Evolutionary conservation across 495 filamentous ascomycete genomes (phyloP), one percentile per base, ranked within the genome.

Genomic region (Neohortaea acidophila): DNA sequence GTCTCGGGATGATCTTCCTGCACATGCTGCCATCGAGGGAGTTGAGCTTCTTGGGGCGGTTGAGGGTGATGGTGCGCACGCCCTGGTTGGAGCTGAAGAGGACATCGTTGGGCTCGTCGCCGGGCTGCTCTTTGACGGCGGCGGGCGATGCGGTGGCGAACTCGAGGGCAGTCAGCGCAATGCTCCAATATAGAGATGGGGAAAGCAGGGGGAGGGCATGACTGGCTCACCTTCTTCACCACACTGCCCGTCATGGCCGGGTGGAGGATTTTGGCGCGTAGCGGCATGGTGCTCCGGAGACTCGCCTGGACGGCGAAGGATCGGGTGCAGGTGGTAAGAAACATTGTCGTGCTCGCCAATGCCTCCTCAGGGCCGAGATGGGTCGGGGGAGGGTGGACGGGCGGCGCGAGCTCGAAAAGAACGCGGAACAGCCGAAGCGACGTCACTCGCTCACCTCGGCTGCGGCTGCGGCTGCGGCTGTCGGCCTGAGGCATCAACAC

Each of bases 21-120:
- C 73, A 80, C 89, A 97, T 97, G 41, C 85, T 94, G 30, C 73
- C 79, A 56, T 92, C 81, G 45, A 97, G 70, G 21, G 85, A 77
- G 58, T 97, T 96, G 47, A 81, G 66, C 64, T 92, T 92, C 50
- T 68, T 67, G 10, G 87, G 89, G 21, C 89, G 75, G 66, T 97
- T 96, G 43, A 97, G 80, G 62, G 93, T 81, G 53, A 97, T 77
- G 50, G 79, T 82, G 37, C 89, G 82, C 25, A 96, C 67, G 36
- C 87, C 89, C 63, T 89, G 89, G 50, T 77, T 65, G 41, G 74
- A 77, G 55, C 73, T 71, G 71, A 97, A 96, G 33, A 93, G 64
- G 39, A 97, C 89, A 70, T 97, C 91, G 45, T 85, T 76, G 48
- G 79, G 73, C 13, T 84, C 78, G 61, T 94, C 81, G 24, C 65